Percentiles rank a stretch among this genome's conserved stretches.
phyloP scores from a whole-genome alignment of 306 rosid species.

The Amphicarpaea edgeworthii region DNA sequence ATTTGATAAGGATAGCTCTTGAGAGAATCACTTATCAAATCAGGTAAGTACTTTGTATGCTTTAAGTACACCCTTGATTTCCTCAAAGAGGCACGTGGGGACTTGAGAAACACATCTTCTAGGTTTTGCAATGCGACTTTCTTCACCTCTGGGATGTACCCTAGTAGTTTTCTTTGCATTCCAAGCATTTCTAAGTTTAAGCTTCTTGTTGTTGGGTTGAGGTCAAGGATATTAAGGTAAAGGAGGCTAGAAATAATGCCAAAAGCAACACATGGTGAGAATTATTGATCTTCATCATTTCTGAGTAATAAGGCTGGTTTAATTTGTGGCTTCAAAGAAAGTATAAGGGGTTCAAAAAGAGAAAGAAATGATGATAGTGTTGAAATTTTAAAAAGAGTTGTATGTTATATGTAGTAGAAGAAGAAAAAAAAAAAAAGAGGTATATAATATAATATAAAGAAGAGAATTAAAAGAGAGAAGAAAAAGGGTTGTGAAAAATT shows the following conservation, averaged over 20 bases:
- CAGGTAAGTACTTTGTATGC: constrained; percentile 70
- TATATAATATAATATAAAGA: too few species aligned
- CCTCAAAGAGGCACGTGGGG: constrained; percentile 71
- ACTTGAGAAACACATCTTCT: constrained; percentile 82
- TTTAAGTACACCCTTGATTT: constrained; percentile 68
- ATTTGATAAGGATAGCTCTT: constrained; percentile 75
- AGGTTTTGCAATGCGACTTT: constrained; percentile 74
- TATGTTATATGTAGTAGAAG: neutral
- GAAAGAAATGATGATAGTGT: neutral
- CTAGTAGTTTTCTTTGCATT: constrained; percentile 49
- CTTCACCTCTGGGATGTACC: constrained; percentile 56
- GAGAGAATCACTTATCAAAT: constrained; percentile 80
- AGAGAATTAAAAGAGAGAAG: constrained; percentile 4
- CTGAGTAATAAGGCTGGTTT: constrained; percentile 39
- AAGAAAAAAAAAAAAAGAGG: neutral
- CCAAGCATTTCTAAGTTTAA: constrained; percentile 4
- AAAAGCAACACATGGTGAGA: constrained; percentile 45
- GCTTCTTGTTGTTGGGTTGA: neutral
- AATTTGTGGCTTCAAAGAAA: constrained; percentile 38
- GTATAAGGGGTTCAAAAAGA: neutral
- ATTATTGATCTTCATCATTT: constrained; percentile 48
- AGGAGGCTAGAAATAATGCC: constrained; percentile 51
- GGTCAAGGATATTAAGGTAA: constrained; percentile 45
- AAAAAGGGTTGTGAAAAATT: neutral
- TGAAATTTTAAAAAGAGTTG: neutral